phyloP scores from a whole-genome alignment of 2,329 filamentous ascomycete genomes.

The Xylariomycetidae sp. region DNA sequence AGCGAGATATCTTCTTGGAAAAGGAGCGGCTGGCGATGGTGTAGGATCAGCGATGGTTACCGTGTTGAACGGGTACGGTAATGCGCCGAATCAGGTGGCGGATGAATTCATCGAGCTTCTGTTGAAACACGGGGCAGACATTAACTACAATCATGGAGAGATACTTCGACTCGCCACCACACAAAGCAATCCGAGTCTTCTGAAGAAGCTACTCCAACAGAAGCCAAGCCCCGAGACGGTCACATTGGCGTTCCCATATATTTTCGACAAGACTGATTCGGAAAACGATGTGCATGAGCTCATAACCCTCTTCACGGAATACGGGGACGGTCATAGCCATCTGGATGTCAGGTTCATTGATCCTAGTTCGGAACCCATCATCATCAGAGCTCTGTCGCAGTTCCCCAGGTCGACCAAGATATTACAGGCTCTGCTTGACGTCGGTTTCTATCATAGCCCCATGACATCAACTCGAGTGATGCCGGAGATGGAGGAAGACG shows the following conservation, averaged over 20 bases:
- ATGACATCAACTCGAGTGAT: slow-evolving; percentile 38
- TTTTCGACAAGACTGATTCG: slow-evolving; percentile 47
- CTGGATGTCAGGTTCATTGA: slow-evolving; percentile 47
- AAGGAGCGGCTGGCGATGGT: slow-evolving; percentile 42
- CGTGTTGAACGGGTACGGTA: slow-evolving; percentile 38
- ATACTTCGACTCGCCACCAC: slow-evolving; percentile 50
- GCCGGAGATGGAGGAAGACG: slow-evolving; percentile 43
- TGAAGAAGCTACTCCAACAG: slow-evolving; percentile 44
- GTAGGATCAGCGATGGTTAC: slow-evolving; percentile 41
- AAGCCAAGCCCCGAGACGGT: slow-evolving; percentile 47
- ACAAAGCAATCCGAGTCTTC: slow-evolving; percentile 44
- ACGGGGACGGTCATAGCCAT: slow-evolving; percentile 40
- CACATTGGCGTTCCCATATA: slow-evolving; percentile 48
- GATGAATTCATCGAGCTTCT: slow-evolving; percentile 42
- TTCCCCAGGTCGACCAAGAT: slow-evolving; percentile 52
- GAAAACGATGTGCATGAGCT: slow-evolving; percentile 48
- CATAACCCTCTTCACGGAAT: slow-evolving; percentile 47
- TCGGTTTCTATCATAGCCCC: slow-evolving; percentile 58
- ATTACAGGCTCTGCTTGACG: slow-evolving; percentile 48
- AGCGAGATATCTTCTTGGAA: slow-evolving; percentile 43
- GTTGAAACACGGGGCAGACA: slow-evolving; percentile 37
- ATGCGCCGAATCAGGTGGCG: slow-evolving; percentile 35
- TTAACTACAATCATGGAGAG: slow-evolving; percentile 49
- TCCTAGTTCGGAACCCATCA: slow-evolving; percentile 39
- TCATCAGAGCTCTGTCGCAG: slow-evolving; percentile 48